Evolutionary conservation across 352 stramenopile species (phyloP), one percentile per base, ranked within the genome.

Genomic region (Aphanomyces stellatus): DNA sequence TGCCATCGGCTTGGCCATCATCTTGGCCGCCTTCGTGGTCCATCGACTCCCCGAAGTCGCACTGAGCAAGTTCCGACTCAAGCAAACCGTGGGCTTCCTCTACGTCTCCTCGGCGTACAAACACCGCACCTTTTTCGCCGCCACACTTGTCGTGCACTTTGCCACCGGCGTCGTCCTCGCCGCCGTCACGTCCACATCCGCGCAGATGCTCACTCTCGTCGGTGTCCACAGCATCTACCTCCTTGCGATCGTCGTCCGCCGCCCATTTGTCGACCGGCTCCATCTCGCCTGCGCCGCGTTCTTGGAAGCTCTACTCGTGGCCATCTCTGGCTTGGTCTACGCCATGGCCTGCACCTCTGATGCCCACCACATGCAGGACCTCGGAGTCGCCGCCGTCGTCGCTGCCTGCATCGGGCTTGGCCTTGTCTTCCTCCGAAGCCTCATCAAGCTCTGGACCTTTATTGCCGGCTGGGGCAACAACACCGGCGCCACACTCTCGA

Each of bases 61-160:
- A 51, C 68, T 91, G 37, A 73, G 78, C 33, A 75, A 87, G 48
- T 86, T 77, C 42, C 74, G 81, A 35, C 80, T 79, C 40, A 63
- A 86, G 42, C 79, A 78, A 11, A 83, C 74, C 4, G 88, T 78
- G 72, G 82, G 80, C 1, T 76, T 73, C 46, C 73, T 89, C 22
- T 91, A 88, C 65, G 77, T 72, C 41, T 78, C 84, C 49, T 85
- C 78, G 66, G 76, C 68, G 35, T 88, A 88, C 68, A 72, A 69
- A 19, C 77, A 71, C 41, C 82, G 82, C 13, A 76, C 89, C 60
- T 88, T 91, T 68, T 87, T 88, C 65, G 71, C 86, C n/a, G 69
- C 87, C 19, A 73, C 75, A 11, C 73, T 78, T 13, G 57, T 80
- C 7, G 71, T 88, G 15, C 81, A 91, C 64, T 79, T 88, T 59